Evolutionary conservation across 2,329 filamentous ascomycete genomes (phyloP).

Genomic region (Claviceps citrina): DNA sequence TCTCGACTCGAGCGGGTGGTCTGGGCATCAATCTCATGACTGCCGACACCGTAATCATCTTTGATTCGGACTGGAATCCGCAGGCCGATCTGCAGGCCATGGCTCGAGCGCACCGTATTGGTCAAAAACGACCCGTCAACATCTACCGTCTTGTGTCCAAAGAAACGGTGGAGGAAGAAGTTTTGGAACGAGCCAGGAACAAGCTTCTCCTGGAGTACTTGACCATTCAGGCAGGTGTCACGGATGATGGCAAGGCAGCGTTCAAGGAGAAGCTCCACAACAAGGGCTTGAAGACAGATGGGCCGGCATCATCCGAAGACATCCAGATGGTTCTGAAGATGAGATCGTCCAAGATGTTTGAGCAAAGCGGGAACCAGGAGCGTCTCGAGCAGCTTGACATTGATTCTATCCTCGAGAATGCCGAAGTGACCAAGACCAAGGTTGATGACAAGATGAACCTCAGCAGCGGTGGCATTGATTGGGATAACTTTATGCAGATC

Average conservation of each 20-base stretch:
- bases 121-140: conserved; percentile 88
- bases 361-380: conserved; percentile 91
- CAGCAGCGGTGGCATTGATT: conserved; percentile 68
- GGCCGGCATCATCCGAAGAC: conserved; percentile 82
- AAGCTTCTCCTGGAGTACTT: conserved; percentile 96
- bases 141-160: conserved; percentile 95
- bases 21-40: conserved; percentile 99
- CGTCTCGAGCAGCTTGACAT: conserved; percentile 96
- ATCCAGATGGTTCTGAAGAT: conserved; percentile 95
- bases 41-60: conserved; percentile 91
- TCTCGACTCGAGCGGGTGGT: conserved; percentile 90
- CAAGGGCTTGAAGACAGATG: conserved; percentile 56
- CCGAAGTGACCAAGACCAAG: conserved; percentile 92
- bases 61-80: conserved; percentile 98
- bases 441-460: conserved; percentile 83
- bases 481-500: conserved; percentile 94
- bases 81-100: conserved; percentile 96
- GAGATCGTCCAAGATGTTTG: conserved; percentile 97
- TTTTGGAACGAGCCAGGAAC: conserved; percentile 88
- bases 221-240: conserved; percentile 92
- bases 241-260: conserved; percentile 81
- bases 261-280: conserved; percentile 61
- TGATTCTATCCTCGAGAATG: conserved; percentile 89
- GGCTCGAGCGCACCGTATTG: conserved; percentile 94
- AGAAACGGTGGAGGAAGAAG: conserved; percentile 95